phyloP scores from a whole-genome alignment of 1,139 yeast genomes.

The Pichia sp. region DNA sequence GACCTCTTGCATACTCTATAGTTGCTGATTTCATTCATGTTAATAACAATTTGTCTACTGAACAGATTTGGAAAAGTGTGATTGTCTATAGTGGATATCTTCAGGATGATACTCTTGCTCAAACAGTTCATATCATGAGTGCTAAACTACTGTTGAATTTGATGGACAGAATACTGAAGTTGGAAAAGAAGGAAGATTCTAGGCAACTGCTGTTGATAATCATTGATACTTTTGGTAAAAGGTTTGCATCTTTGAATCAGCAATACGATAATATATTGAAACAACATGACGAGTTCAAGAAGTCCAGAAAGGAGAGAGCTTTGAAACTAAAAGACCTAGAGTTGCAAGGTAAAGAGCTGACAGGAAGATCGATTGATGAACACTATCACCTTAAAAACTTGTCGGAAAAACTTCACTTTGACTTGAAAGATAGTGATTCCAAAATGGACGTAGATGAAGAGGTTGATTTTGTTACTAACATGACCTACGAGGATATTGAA shows the following conservation, averaged over 20 bases:
- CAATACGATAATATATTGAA: conserved; percentile 62
- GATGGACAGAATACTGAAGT: conserved; percentile 79
- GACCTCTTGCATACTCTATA: conserved; percentile 90
- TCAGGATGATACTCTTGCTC: conserved; percentile 75
- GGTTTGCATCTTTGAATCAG: conserved; percentile 69
- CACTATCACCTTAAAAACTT: conserved; percentile 11
- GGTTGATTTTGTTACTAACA: conserved; percentile 20
- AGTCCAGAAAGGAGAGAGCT: conserved; percentile 37
- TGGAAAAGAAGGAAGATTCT: conserved; percentile 79
- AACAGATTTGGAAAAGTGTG: conserved; percentile 85
- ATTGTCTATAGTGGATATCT: conserved; percentile 73
- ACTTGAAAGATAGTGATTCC: conserved; percentile 4
- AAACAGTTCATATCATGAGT: conserved; percentile 95
- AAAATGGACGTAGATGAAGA: conserved; percentile 22
- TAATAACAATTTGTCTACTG: conserved; percentile 72
- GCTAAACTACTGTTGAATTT: conserved; percentile 82
- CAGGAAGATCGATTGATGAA: conserved; percentile 22
- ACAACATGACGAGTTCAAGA: conserved; percentile 51
- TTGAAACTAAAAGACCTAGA: conserved; percentile 34
- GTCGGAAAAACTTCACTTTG: conserved; percentile 12
- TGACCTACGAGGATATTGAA: conserved; percentile 42
- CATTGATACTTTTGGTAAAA: conserved; percentile 78
- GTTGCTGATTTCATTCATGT: conserved; percentile 96
- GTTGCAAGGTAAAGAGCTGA: conserved; percentile 19
- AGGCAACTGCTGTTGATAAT: conserved; percentile 76